Conservation (phyloP, 768 basidiomycete genomes). For the Tylopilus rubrobrunneus region DNA sequence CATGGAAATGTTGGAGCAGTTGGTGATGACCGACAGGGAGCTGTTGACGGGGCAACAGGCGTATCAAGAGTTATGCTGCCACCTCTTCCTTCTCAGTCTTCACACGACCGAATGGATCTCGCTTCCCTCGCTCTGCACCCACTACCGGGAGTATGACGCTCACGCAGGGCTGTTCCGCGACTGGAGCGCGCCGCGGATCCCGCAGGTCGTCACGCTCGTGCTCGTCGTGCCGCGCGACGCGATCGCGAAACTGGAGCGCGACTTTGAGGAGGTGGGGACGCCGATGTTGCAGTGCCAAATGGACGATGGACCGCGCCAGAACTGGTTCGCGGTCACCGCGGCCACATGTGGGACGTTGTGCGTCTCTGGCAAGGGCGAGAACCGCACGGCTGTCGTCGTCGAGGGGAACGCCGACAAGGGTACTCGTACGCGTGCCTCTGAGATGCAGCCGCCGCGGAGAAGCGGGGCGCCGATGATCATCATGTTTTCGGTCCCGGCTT, state of each 20-base stretch:
- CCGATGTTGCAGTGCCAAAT: slow-evolving; percentile 22
- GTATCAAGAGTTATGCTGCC: slow-evolving; percentile 44
- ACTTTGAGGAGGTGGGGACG: slow-evolving; percentile 3
- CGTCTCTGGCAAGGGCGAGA: slow-evolving; percentile 17
- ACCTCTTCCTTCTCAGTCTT: slow-evolving; percentile 40
- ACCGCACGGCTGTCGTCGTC: slow-evolving; percentile 9
- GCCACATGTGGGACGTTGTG: slow-evolving; percentile 20
- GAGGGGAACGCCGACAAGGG: background rate
- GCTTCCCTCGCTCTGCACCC: background rate
- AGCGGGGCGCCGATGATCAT: slow-evolving; percentile 19
- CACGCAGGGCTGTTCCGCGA: slow-evolving; percentile 22
- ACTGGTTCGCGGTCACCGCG: slow-evolving; percentile 15
- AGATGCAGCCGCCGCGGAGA: slow-evolving; percentile 8
- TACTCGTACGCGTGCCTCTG: background rate
- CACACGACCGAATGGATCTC: slow-evolving; percentile 22
- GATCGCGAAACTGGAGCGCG: slow-evolving; percentile 11
- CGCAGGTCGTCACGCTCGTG: slow-evolving; percentile 29
- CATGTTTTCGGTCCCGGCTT: slow-evolving; percentile 13
- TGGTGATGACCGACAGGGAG: slow-evolving; percentile 5
- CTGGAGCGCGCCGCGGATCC: slow-evolving; percentile 22
- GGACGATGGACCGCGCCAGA: background rate
- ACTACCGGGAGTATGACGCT: background rate
- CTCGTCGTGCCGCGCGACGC: slow-evolving; percentile 31
- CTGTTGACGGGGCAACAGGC: slow-evolving; percentile 25
- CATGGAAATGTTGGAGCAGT: slow-evolving; percentile 33